Evolutionary conservation across 208 protist species (phyloP).

Genomic region (Acanthamoeba culbertsoni): DNA sequence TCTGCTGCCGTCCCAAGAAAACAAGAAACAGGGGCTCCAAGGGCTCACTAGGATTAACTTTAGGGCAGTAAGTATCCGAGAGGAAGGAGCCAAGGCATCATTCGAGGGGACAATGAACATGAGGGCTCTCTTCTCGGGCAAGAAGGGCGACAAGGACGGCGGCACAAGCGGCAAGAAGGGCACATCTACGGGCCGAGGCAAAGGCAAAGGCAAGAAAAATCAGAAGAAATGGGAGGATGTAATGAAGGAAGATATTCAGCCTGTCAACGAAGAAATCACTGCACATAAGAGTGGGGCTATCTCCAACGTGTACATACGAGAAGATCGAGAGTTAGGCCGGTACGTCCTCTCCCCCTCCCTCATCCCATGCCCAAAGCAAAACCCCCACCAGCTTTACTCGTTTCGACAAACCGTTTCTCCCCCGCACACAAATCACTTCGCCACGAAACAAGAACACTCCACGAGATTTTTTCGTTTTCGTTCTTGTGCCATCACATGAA

Average conservation of each 20-base stretch:
- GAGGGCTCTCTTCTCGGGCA: not conserved
- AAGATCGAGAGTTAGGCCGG: not conserved
- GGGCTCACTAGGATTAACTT: no score
- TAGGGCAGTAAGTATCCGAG: not conserved
- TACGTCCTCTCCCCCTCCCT: not conserved
- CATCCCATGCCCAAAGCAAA: not conserved
- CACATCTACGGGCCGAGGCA: no score
- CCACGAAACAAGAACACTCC: no score
- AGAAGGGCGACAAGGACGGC: not conserved
- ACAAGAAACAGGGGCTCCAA: not conserved
- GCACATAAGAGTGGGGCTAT: not conserved
- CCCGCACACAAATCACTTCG: no score
- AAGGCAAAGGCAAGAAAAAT: not conserved
- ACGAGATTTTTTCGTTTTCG: no score
- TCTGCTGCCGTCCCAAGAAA: not conserved
- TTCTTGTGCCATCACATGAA: no score
- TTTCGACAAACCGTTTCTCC: no score
- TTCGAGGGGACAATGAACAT: slow-evolving; percentile 16
- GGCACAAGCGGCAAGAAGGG: not conserved
- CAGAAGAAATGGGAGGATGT: not conserved
- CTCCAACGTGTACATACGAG: slow-evolving; percentile 28
- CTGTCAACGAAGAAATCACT: slow-evolving; percentile 13
- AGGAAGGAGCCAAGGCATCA: not conserved
- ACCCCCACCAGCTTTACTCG: not conserved
- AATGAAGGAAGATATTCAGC: not conserved